Evolutionary conservation across 805 yeast genomes (phyloP), one percentile per base, ranked within the genome.

Genomic region (Schwanniomyces occidentalis): DNA sequence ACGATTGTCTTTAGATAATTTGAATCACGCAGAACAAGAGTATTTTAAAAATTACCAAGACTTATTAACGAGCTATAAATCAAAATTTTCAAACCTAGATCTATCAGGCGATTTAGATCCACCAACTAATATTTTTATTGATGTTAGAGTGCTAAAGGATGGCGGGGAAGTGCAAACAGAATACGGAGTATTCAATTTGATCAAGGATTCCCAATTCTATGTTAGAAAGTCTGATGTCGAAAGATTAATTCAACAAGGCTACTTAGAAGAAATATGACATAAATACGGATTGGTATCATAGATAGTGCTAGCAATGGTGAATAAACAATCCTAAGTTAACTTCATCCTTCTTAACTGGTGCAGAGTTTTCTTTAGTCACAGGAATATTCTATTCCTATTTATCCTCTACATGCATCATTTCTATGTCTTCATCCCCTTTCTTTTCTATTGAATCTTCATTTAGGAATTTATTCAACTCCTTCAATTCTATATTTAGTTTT

Each of bases 91-190:
- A 0, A 96, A 89, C 45, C 63, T 91, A 12, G 99, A 93, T 52
- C 63, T 93, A 16, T 78, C 91, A 18, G 98, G 97, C 0, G 79
- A 86, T n/a, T 54, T 93, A 46, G 85, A 76, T 15, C 99, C 99
- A 0, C 98, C 99, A 1, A 76, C 75, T 23, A 95, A 88, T 46
- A 85, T 93, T 18, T 93, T 91, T 49, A 85, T 91, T 7, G 99
- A 91, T 52, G 98, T 93, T 4, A 68, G 99, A 38, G 98, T 91
- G 6, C 61, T 91, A 33, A 85, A 85, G 55, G 95, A 91, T 51
- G 97, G 95, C 0, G 99, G 99, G 2, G 98, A 93, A 54, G 88
- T 91, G 22, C 96, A 90, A 54, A 93, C 99, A 0, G 99, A 91
- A 56, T 91, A 91, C 50, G 99, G 97, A 15, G 96, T 88, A 3